Evolutionary conservation across 2,329 filamentous ascomycete genomes (phyloP).

Genomic region (Trichoderma arundinaceum): DNA sequence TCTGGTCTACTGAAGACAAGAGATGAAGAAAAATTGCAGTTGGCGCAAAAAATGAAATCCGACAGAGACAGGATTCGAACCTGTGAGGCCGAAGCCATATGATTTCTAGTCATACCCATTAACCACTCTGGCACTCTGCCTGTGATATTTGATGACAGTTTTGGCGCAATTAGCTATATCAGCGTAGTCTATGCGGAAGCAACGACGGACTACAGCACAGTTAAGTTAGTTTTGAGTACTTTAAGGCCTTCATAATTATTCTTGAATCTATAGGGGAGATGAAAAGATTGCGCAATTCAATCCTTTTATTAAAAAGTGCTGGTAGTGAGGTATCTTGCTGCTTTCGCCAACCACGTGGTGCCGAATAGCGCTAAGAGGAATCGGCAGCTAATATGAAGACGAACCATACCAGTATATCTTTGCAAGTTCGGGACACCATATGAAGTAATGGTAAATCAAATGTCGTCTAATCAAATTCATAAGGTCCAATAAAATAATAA

Average conservation of each 20-base stretch:
- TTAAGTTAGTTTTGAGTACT: too few relatives aligned
- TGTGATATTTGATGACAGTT: not conserved
- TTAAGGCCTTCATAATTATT: too few relatives aligned
- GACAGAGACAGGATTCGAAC: conserved; percentile 32
- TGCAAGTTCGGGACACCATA: too few relatives aligned
- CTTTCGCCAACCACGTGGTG: not conserved
- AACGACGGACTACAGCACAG: too few relatives aligned
- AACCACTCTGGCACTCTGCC: conserved; percentile 32
- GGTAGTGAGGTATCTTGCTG: not conserved
- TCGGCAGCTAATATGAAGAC: too few relatives aligned
- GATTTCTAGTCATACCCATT: conserved; percentile 33
- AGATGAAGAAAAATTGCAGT: not conserved
- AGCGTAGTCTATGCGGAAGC: too few relatives aligned
- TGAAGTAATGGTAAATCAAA: too few relatives aligned
- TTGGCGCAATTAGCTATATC: not conserved
- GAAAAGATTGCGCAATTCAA: too few relatives aligned
- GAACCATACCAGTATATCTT: too few relatives aligned
- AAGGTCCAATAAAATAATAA: too few relatives aligned
- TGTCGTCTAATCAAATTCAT: too few relatives aligned
- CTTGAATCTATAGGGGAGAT: too few relatives aligned
- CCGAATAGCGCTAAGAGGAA: not conserved
- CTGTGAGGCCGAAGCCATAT: conserved; percentile 32
- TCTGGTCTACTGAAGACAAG: not conserved
- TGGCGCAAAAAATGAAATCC: conserved; percentile 23
- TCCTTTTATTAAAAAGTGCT: not conserved